Evolutionary conservation across 257 asterid genomes (phyloP), one percentile per base, ranked within the genome.

Genomic region (Lycium barbarum): DNA sequence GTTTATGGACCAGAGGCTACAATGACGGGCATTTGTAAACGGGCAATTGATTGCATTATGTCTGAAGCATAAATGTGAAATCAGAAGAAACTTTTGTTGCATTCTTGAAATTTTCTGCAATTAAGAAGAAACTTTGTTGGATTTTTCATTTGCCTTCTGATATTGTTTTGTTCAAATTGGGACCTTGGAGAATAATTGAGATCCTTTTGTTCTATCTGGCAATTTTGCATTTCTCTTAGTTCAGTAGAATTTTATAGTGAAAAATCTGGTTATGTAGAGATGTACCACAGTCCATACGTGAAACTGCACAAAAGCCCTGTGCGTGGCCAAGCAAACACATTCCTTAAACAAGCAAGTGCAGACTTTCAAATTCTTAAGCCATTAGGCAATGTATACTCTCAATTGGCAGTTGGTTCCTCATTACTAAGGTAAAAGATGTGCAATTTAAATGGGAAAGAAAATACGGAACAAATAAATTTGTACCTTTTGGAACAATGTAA

Each of bases 1-100:
- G 95, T 94, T 80, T 93, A 94, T 35, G 98, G 98, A 68, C 98
- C 96, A 12, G 98, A 92, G 93, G 98, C 98, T 63, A 94, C 98
- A 73, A 94, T 94, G 97, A 94, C 97, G 40, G 98, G 98, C 74
- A 94, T 94, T 78, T 93, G 97, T 86, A 93, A 94, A 91, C 88
- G 91, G 87, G 98, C 97, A 13, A 94, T 94, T 84, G 97, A 94
- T 68, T 93, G 96, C 86, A 89, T 93, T 72, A 88, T 91, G 95
- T 90, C 96, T 67, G 84, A 87, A 88, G 93, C 91, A 1, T 93
- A 88, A 83, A 71, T n/a, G 45, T 13, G 14, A 76, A 51, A 76
- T 51, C 26, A 76, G 63, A 76, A 12, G 38, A 40, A 40, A 49
- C 81, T 13, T 49, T 3, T 76, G 82, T 51, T 76, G 45, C 26